Conservation (phyloP, 2,329 filamentous ascomycete species). For the Alternaria incomplexa region DNA sequence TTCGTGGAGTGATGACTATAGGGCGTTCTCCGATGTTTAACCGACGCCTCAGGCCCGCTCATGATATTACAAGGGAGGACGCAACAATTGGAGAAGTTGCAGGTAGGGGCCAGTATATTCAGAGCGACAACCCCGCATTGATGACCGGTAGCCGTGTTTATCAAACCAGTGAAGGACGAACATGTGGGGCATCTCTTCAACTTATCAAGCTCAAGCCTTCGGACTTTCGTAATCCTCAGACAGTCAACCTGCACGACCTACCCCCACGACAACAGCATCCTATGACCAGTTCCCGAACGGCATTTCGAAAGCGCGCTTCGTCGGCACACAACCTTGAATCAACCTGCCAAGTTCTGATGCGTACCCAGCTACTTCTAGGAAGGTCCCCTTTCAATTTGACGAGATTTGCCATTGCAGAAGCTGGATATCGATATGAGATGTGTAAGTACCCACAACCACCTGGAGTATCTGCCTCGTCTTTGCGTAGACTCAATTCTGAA, state of each 20-base stretch:
- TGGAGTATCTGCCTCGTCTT: background rate
- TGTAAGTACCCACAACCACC: background rate
- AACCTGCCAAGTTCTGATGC: background rate
- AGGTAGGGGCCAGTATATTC: accelerated
- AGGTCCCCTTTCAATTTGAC: background rate
- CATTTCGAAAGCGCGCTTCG: background rate
- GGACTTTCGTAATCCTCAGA: background rate
- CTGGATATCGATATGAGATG: background rate
- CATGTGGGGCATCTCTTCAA: background rate
- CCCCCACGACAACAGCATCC: background rate
- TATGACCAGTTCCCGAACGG: background rate
- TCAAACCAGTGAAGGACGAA: background rate
- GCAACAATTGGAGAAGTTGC: background rate
- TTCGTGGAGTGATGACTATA: background rate
- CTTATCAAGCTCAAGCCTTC: background rate
- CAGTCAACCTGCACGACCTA: background rate
- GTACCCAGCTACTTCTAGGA: background rate
- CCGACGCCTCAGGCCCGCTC: background rate
- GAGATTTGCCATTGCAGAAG: background rate
- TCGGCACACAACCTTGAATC: background rate
- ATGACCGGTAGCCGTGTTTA: background rate
- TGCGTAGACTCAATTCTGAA: background rate
- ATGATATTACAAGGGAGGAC: background rate
- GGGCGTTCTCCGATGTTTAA: background rate
- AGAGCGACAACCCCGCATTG: background rate